A percentile compares a stretch with the other conserved stretches of the same genome.
Conservation (phyloP, 495 filamentous ascomycete species). For the Geopyxis carbonaria region DNA sequence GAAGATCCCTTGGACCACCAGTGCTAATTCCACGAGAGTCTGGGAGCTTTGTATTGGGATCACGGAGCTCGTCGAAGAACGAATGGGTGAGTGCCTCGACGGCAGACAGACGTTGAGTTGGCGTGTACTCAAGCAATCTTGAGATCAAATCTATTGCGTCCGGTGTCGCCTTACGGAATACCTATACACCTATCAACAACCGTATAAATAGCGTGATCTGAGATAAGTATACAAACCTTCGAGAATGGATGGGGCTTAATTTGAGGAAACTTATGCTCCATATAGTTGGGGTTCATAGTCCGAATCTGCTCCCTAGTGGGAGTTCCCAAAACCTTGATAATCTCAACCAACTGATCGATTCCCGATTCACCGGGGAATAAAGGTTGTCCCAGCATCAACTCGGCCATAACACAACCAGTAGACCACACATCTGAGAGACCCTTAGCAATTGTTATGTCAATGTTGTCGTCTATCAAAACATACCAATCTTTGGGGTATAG, state of each 20-base stretch:
- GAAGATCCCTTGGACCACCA: slow-evolving; percentile 57
- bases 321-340: slow-evolving; percentile 97
- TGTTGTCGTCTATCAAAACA: slow-evolving; percentile 21
- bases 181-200: slow-evolving; percentile 30
- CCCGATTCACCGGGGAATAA: slow-evolving; percentile 98
- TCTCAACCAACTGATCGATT: slow-evolving; percentile 96
- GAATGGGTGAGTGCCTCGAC: slow-evolving; percentile 96
- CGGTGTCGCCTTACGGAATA: slow-evolving; percentile 83
- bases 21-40: slow-evolving; percentile 80
- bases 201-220: not conserved
- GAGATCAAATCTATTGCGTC: slow-evolving; percentile 95
- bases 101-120: slow-evolving; percentile 82
- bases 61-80: slow-evolving; percentile 93
- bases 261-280: slow-evolving; percentile 99
- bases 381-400: slow-evolving; percentile 96
- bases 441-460: slow-evolving; percentile 9
- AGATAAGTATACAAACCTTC: slow-evolving; percentile 41
- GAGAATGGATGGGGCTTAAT: slow-evolving; percentile 99
- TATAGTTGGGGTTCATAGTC: slow-evolving; percentile 99
- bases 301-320: slow-evolving; percentile 97
- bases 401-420: slow-evolving; percentile 97
- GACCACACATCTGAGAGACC: slow-evolving; percentile 77
- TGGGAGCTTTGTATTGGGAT: slow-evolving; percentile 70
- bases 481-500: slow-evolving; percentile 99
- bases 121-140: slow-evolving; percentile 84